Conservation (phyloP, 495 filamentous ascomycete species). For the Talaromyces wortmannii region DNA sequence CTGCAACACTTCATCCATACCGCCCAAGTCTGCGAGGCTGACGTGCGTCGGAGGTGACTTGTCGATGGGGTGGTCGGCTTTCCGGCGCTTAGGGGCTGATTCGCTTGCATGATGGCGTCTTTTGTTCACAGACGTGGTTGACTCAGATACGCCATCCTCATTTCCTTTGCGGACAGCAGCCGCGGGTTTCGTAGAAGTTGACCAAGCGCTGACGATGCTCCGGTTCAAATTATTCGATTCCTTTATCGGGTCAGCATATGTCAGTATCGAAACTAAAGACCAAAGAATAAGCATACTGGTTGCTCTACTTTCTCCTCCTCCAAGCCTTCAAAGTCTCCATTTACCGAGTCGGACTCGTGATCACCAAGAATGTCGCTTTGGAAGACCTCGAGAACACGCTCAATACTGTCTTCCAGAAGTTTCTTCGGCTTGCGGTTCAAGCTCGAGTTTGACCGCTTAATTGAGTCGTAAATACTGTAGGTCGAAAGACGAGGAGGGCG, state of each 20-base stretch:
- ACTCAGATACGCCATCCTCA: constrained; percentile 10
- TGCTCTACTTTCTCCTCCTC: constrained; percentile 27
- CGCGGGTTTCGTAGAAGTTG: constrained; percentile 32
- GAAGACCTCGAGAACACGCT: constrained; percentile 71
- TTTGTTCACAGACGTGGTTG: constrained; percentile 27
- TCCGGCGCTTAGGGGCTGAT: constrained; percentile 59
- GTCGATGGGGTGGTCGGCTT: constrained; percentile 48
- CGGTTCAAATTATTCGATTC: constrained; percentile 69
- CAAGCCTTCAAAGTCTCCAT: constrained; percentile 61
- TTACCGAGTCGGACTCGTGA: constrained; percentile 48
- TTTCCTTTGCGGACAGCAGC: constrained; percentile 22
- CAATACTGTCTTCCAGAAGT: constrained; percentile 76
- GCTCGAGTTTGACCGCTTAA: constrained; percentile 79
- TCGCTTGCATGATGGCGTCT: constrained; percentile 59
- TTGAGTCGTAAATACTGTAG: constrained; percentile 60
- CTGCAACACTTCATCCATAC: constrained; percentile 71
- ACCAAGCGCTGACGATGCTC: constrained; percentile 65
- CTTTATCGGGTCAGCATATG: constrained; percentile 15
- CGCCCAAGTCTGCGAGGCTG: constrained; percentile 75
- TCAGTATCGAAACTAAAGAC: no score
- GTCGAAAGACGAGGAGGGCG: constrained; percentile 45
- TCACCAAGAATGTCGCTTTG: constrained; percentile 51
- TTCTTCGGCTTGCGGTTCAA: constrained; percentile 74
- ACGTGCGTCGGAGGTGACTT: constrained; percentile 68
- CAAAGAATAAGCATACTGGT: not conserved